These are phyloP conservation scores for Acacia pycnantha DNA, from an alignment of 331 rosid genomes.

Conservation along the genomic window DNA sequence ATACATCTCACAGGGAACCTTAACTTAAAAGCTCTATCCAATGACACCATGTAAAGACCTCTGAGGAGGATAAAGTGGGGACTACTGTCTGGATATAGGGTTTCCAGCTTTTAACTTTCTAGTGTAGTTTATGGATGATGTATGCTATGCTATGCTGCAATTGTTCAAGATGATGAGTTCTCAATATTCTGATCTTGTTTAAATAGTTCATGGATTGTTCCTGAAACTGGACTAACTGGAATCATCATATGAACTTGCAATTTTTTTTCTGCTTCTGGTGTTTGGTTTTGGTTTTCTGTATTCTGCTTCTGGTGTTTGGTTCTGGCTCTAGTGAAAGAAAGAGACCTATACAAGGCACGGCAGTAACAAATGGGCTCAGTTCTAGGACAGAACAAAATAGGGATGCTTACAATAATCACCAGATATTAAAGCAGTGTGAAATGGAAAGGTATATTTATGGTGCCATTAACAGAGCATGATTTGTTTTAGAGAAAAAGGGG, in stretches of 20 bases:
- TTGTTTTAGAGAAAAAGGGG: background rate
- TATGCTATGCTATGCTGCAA: constrained; percentile 5
- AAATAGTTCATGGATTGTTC: constrained; percentile 24
- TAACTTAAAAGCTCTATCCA: constrained; percentile 28
- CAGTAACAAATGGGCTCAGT: background rate
- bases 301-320: background rate
- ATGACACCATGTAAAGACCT: constrained; percentile 14
- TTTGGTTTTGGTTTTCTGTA: background rate
- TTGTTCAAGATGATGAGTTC: constrained; percentile 35
- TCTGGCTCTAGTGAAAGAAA: background rate
- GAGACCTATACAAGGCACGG: background rate
- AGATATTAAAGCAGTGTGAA: background rate
- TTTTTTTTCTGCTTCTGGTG: background rate
- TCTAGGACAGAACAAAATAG: background rate
- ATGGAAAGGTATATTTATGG: background rate
- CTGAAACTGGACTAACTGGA: background rate
- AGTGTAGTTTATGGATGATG: constrained; percentile 27
- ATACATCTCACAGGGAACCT: constrained; percentile 24
- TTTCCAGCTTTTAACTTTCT: constrained; percentile 20
- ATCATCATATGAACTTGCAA: background rate
- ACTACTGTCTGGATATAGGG: constrained; percentile 29
- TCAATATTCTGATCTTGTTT: constrained; percentile 28
- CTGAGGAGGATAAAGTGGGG: constrained; percentile 28
- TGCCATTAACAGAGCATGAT: background rate
- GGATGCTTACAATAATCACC: background rate